Conservation (phyloP, 1,284 basidiomycete genomes). For the Cryptococcus sp. region DNA sequence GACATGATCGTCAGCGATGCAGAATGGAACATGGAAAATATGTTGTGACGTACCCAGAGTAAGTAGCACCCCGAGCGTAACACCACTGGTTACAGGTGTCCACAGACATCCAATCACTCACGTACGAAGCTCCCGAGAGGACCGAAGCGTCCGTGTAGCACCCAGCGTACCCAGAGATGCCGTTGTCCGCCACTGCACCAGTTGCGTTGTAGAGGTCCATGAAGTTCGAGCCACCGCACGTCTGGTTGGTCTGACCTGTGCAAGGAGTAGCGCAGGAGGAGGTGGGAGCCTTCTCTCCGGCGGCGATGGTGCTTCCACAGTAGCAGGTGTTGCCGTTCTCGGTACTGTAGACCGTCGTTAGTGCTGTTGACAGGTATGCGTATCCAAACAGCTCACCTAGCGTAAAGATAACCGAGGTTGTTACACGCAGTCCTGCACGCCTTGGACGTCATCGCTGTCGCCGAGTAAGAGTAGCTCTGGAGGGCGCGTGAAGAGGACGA, state of each 20-base stretch:
- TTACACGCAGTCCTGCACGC: constrained; percentile 21
- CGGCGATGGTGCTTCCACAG: constrained; percentile 23
- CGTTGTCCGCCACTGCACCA: constrained; percentile 12
- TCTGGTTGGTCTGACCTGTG: constrained; percentile 12
- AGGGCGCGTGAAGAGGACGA: constrained; percentile 9
- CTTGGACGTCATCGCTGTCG: constrained; percentile 20
- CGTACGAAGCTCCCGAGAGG: constrained; percentile 19
- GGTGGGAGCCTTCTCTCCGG: constrained; percentile 14
- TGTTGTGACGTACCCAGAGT: constrained; percentile 12
- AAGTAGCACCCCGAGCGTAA: constrained; percentile 17
- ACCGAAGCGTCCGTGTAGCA: constrained; percentile 24
- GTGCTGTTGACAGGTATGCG: background rate
- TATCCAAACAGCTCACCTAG: background rate
- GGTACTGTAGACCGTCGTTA: background rate
- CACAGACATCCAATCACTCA: constrained; percentile 18
- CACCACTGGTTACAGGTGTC: constrained; percentile 21
- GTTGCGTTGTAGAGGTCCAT: constrained; percentile 22
- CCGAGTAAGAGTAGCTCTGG: constrained; percentile 20
- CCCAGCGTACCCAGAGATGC: constrained; percentile 17
- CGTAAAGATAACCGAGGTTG: constrained; percentile 18
- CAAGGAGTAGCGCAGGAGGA: constrained; percentile 19
- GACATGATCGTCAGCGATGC: background rate
- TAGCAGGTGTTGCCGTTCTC: constrained; percentile 21
- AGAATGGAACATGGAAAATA: background rate
- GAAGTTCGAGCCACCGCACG: constrained; percentile 13